Evolutionary conservation across 1,139 yeast genomes (phyloP).

Genomic region (Hemisphaericaspora subhashii): DNA sequence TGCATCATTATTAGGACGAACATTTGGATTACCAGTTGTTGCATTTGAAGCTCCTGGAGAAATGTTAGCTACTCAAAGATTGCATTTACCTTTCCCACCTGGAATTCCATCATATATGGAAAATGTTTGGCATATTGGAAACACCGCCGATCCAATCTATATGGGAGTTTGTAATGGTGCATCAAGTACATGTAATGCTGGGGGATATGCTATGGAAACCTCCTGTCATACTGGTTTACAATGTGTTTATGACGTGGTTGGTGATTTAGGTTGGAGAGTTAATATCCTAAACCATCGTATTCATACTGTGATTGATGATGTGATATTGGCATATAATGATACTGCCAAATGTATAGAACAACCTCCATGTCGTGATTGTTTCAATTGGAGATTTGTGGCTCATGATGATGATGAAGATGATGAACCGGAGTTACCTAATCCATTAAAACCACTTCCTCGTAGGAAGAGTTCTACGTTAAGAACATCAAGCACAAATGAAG

Average conservation of each 20-base stretch:
- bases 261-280: slow-evolving; percentile 89
- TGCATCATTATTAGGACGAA: slow-evolving; percentile 78
- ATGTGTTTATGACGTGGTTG: slow-evolving; percentile 88
- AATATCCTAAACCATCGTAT: slow-evolving; percentile 86
- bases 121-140: slow-evolving; percentile 93
- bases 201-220: slow-evolving; percentile 97
- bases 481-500: too few species aligned
- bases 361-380: slow-evolving; percentile 86
- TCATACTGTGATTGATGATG: slow-evolving; percentile 85
- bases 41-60: slow-evolving; percentile 96
- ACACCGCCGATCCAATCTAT: slow-evolving; percentile 94
- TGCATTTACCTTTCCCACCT: slow-evolving; percentile 92
- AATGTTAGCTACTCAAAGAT: slow-evolving; percentile 72
- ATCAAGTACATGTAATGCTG: slow-evolving; percentile 83
- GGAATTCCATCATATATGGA: slow-evolving; percentile 79
- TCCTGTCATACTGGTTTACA: slow-evolving; percentile 90
- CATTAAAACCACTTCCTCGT: slow-evolving; percentile 27
- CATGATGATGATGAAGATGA: slow-evolving; percentile 46
- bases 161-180: slow-evolving; percentile 99
- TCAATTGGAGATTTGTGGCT: slow-evolving; percentile 80
- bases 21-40: slow-evolving; percentile 87
- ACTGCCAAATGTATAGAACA: slow-evolving; percentile 76
- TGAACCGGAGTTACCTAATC: slow-evolving; percentile 41
- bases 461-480: slow-evolving; percentile 8
- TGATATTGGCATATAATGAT: slow-evolving; percentile 67